phyloP scores from a whole-genome alignment of 768 basidiomycete species.

The Hygrophorus russula region DNA sequence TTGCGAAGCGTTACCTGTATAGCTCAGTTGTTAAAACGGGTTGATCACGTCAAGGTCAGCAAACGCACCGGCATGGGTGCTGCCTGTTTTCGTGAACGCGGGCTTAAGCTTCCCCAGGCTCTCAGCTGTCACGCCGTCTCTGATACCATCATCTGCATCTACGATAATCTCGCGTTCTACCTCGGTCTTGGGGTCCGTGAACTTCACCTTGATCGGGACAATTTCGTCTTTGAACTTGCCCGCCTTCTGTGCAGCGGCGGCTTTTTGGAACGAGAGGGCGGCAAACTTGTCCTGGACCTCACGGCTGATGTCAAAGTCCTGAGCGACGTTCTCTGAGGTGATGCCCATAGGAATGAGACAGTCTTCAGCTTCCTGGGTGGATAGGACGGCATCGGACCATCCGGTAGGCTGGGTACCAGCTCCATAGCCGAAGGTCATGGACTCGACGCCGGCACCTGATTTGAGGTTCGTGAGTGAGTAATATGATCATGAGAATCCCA shows the following conservation, averaged over 20 bases:
- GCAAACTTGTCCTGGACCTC: conserved; percentile 77
- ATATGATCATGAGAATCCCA: conserved; percentile 3
- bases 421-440: conserved; percentile 77
- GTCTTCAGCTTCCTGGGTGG: conserved; percentile 62
- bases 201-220: conserved; percentile 62
- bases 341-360: conserved; percentile 86
- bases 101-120: conserved; percentile 74
- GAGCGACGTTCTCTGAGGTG: conserved; percentile 89
- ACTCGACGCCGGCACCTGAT: conserved; percentile 77
- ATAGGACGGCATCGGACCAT: conserved; percentile 55
- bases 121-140: conserved; percentile 75
- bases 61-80: conserved; percentile 58
- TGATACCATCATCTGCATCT: conserved; percentile 75
- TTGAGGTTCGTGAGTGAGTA: conserved; percentile 4
- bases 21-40: not conserved
- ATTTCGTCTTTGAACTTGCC: conserved; percentile 82
- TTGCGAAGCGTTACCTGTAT: conserved; percentile 66
- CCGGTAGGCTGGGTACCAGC: conserved; percentile 40
- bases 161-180: conserved; percentile 57
- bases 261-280: conserved; percentile 76
- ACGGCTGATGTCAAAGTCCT: conserved; percentile 65
- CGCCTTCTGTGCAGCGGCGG: conserved; percentile 66
- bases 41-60: not conserved
- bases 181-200: conserved; percentile 66
- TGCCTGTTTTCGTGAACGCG: conserved; percentile 67